Conservation (phyloP, 306 rosid species). For the Cicer cuneatum region DNA sequence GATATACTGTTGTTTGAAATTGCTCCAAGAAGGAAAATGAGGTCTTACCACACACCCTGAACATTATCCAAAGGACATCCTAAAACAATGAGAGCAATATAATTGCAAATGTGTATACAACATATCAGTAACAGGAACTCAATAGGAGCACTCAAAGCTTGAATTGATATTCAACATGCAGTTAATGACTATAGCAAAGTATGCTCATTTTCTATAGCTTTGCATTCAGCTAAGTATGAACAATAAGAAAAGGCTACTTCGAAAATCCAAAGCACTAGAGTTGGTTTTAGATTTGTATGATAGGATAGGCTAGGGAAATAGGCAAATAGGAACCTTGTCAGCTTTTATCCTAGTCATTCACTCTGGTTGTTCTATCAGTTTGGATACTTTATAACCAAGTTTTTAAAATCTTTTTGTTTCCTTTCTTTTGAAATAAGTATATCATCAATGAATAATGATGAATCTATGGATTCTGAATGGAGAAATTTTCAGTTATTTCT, state of each 20-base stretch:
- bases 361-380: background rate
- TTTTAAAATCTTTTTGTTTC: constrained; percentile 6
- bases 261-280: background rate
- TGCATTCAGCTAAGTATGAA: background rate
- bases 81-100: background rate
- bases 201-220: constrained; percentile 10
- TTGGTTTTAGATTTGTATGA: constrained; percentile 1
- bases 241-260: background rate
- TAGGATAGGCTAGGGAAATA: background rate
- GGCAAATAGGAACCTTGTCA: background rate
- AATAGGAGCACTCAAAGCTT: background rate
- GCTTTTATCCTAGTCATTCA: background rate
- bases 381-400: background rate
- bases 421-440: constrained; percentile 4
- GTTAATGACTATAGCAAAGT: background rate
- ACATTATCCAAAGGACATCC: background rate
- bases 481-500: background rate
- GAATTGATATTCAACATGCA: background rate
- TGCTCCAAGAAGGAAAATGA: background rate
- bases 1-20: background rate
- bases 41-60: background rate
- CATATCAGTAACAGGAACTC: background rate
- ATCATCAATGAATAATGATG: constrained; percentile 7
- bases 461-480: background rate
- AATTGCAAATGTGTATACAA: background rate